Evolutionary conservation across 352 stramenopile species (phyloP).

Genomic region (Phytophthora pistaciae): DNA sequence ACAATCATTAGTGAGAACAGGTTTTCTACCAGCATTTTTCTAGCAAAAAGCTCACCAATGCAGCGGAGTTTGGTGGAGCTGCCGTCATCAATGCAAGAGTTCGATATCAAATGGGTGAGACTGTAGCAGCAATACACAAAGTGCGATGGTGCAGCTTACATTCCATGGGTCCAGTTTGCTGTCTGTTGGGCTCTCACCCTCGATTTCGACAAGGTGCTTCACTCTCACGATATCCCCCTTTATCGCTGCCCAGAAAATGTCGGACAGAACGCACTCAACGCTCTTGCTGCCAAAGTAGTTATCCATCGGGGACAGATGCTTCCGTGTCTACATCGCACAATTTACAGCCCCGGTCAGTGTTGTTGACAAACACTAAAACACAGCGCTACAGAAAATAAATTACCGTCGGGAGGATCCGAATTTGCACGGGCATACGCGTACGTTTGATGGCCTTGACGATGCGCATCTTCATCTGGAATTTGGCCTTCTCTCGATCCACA

Average conservation of each 20-base stretch:
- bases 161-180: conserved; percentile 73
- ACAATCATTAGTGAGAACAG: neutral
- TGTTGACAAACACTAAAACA: neutral
- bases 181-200: conserved; percentile 55
- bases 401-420: conserved; percentile 70
- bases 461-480: conserved; percentile 64
- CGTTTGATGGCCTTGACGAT: conserved; percentile 58
- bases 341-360: neutral
- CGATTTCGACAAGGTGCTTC: conserved; percentile 66
- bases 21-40: neutral
- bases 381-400: neutral
- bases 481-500: conserved; percentile 58
- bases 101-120: neutral
- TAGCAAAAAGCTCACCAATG: conserved; percentile 56
- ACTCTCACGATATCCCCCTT: conserved; percentile 72
- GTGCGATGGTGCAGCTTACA: conserved; percentile 20
- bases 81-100: neutral
- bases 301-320: conserved; percentile 64
- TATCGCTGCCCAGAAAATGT: conserved; percentile 76
- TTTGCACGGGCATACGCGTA: conserved; percentile 73
- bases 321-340: conserved; percentile 35
- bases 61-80: conserved; percentile 76
- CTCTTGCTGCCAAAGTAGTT: conserved; percentile 66
- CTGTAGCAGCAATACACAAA: neutral
- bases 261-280: conserved; percentile 64